Conservation (phyloP, 2,329 filamentous ascomycete species). For the Pseudogymnoascus sp. region DNA sequence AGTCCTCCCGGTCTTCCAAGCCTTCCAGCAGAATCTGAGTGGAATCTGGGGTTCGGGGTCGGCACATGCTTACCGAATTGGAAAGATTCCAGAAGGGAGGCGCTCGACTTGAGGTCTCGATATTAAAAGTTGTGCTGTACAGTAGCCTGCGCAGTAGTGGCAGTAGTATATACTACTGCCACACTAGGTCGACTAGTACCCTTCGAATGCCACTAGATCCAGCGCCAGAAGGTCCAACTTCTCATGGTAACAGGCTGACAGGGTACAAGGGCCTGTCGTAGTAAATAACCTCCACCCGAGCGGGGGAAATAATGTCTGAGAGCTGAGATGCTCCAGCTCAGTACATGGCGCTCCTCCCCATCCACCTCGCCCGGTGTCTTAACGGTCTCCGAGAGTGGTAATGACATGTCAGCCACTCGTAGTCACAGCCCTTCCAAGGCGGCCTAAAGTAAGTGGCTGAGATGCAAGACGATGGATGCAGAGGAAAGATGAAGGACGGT, state of each 20-base stretch:
- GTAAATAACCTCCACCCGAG: background rate
- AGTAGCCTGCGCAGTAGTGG: slow-evolving; percentile 2
- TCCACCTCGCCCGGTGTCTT: background rate
- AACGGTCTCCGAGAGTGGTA: background rate
- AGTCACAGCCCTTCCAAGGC: background rate
- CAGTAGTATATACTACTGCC: background rate
- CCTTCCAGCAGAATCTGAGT: background rate
- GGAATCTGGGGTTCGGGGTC: slow-evolving; percentile 1
- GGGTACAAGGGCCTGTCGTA: background rate
- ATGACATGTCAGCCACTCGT: background rate
- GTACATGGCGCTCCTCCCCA: background rate
- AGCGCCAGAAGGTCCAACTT: background rate
- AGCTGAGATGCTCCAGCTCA: background rate
- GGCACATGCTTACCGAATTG: slow-evolving; percentile 5
- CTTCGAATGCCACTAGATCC: slow-evolving; percentile 1
- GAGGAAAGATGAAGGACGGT: background rate
- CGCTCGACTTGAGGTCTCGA: background rate
- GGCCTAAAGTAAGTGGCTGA: background rate
- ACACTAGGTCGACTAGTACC: background rate
- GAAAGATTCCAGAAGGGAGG: slow-evolving; percentile 6
- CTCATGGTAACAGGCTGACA: background rate
- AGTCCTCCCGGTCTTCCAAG: background rate
- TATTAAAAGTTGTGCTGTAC: slow-evolving; percentile 6
- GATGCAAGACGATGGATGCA: background rate
- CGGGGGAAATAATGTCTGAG: slow-evolving; percentile 6